Base-by-base conservation (phyloP, 2,329 filamentous ascomycete genomes). In the Zarea fungicola region DNA sequence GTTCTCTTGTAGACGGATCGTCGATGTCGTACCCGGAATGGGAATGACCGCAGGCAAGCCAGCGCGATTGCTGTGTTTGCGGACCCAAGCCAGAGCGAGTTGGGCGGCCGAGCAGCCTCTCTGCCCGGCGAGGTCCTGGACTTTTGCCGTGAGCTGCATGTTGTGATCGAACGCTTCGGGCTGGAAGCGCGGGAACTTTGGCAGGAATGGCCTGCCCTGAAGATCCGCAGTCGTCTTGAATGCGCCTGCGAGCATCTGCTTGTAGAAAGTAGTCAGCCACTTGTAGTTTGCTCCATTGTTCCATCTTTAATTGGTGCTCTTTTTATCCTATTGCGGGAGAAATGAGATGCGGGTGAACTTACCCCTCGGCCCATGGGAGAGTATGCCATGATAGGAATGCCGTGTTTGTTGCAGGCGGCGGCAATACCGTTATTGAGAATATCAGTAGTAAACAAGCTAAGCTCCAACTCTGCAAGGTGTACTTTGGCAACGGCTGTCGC, bases 371-470 rank as follows among this genome's bases (percentile, higher is more conserved):
- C 83, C 0, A 90, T 71, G 1, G 87, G 87, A 37, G 83, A 84
- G 66, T 89, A 91, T 0, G 84, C 85, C 29, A 89, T 66, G 41
- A 91, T 68, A 0, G 85, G 83, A 52, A 92, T 89, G 40, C 73
- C 69, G 39, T 85, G 65, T 60, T 91, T 75, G 0, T 70, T 74
- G 58, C 81, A 85, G 0, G 78, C 73, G 2, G 69, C 70, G 3
- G 73, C 72, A 29, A 81, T 65, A 3, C 77, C 76, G 54, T 80
- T 78, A 19, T 60, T 62, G 22, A 78, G 64, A 21, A 73, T 67
- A 14, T 79, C 74, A 0, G 70, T 70, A 9, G 64, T 58, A 58
- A 72, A 77, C 51, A 80, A 63, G 52, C 71, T 77, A 44, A 80
- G 63, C 62, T 82, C 78, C 21, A 77, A 67, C 64, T 82, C 77